Evolutionary conservation across 2,329 filamentous ascomycete genomes (phyloP).

Genomic region (Cytospora piceae): DNA sequence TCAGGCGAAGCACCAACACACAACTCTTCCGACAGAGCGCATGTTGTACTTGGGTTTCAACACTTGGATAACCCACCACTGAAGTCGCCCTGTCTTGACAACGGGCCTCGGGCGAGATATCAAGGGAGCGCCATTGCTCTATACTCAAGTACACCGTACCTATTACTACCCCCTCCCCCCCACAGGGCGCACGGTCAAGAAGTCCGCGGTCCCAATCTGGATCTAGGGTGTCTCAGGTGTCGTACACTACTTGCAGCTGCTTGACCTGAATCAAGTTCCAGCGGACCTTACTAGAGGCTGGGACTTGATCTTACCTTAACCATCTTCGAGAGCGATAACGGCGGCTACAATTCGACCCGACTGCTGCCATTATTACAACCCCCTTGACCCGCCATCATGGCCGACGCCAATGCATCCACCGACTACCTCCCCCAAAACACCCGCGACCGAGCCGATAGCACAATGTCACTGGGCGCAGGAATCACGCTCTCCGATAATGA

Average conservation of each 20-base stretch:
- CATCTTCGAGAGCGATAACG: slow-evolving; percentile 11
- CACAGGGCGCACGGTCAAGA: slow-evolving; percentile 16
- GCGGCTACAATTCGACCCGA: not conserved
- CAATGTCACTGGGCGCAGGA: slow-evolving; percentile 27
- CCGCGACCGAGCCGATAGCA: slow-evolving; percentile 31
- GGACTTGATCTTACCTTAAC: slow-evolving; percentile 19
- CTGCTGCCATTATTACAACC: not conserved
- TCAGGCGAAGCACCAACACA: not conserved
- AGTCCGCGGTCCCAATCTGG: slow-evolving; percentile 13
- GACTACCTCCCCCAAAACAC: slow-evolving; percentile 29
- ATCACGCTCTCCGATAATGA: slow-evolving; percentile 21
- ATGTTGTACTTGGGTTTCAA: not conserved
- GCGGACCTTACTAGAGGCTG: slow-evolving; percentile 22
- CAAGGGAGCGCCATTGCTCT: not conserved
- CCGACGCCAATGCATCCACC: slow-evolving; percentile 30
- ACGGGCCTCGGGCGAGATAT: not conserved
- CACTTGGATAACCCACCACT: not conserved
- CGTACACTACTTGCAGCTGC: slow-evolving; percentile 15
- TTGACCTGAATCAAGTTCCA: slow-evolving; percentile 15
- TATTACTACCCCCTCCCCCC: not conserved
- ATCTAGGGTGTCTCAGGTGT: slow-evolving; percentile 5
- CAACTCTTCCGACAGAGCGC: not conserved
- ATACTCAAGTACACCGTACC: not conserved
- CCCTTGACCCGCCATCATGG: slow-evolving; percentile 24
- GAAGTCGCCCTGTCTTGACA: not conserved